phyloP scores from a whole-genome alignment of 192 early-diverging fungal genomes.

The Podila epigama region DNA sequence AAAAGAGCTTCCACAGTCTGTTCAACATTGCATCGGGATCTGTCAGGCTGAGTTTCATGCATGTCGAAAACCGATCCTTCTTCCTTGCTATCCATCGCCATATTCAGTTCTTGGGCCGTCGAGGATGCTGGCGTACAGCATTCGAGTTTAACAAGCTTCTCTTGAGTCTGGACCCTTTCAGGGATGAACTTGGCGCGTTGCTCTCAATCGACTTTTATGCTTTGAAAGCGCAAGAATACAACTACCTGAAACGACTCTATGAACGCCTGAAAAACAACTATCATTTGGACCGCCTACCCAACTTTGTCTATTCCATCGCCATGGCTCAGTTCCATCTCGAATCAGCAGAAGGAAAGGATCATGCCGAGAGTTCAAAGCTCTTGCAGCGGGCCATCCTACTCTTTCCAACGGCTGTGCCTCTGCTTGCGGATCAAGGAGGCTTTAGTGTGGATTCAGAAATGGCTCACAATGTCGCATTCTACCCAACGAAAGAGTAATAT shows the following conservation, averaged over 20 bases:
- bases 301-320: constrained; percentile 79
- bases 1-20: constrained; percentile 78
- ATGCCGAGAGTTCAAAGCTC: constrained; percentile 58
- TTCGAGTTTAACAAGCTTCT: constrained; percentile 85
- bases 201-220: constrained; percentile 89
- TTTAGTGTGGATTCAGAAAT: constrained; percentile 65
- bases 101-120: constrained; percentile 82
- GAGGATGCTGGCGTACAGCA: constrained; percentile 93
- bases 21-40: constrained; percentile 75
- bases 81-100: constrained; percentile 86
- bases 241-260: constrained; percentile 58
- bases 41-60: constrained; percentile 72
- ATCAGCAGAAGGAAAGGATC: constrained; percentile 19
- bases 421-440: constrained; percentile 70
- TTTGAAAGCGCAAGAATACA: constrained; percentile 76
- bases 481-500: constrained; percentile 46
- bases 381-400: constrained; percentile 73
- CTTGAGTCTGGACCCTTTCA: constrained; percentile 73
- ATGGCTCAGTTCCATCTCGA: constrained; percentile 82
- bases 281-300: constrained; percentile 63
- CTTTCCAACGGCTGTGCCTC: constrained; percentile 74
- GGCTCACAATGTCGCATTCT: constrained; percentile 61
- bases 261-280: constrained; percentile 40
- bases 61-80: constrained; percentile 83
- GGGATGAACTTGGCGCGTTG: constrained; percentile 79